These are phyloP conservation scores for Clonostachys byssicola DNA, from an alignment of 2,329 filamentous ascomycete genomes.

Conservation along the genomic window DNA sequence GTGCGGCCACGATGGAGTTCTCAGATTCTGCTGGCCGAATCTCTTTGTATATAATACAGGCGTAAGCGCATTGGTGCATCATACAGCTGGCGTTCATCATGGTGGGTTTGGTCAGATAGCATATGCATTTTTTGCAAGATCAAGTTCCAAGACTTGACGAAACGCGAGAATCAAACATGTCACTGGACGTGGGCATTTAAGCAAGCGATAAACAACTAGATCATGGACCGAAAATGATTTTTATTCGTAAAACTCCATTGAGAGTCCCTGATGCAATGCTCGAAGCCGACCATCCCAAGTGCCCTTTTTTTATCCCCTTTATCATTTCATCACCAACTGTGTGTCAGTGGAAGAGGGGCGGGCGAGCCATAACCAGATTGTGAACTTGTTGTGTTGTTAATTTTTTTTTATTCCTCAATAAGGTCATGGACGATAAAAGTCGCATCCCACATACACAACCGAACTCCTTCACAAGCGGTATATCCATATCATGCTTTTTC, in stretches of 20 bases:
- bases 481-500: conserved; percentile 2
- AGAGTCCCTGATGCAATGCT: conserved; percentile 37
- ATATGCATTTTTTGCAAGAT: no score
- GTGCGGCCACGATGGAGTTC: no score
- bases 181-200: no score
- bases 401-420: background rate
- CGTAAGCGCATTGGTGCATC: no score
- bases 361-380: background rate
- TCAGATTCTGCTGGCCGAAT: no score
- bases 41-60: no score
- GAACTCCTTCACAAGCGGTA: background rate
- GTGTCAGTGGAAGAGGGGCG: no score
- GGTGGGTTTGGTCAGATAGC: no score
- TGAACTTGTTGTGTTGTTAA: conserved; percentile 1
- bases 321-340: background rate
- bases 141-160: no score
- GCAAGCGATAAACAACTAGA: background rate
- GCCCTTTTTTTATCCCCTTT: background rate
- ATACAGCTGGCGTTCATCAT: no score
- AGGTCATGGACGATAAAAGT: no score
- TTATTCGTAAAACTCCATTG: conserved; percentile 33
- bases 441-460: background rate
- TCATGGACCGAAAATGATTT: conserved; percentile 31
- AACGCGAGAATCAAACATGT: no score
- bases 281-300: conserved; percentile 29